Evolutionary conservation across 2,329 filamentous ascomycete genomes (phyloP).

Genomic region (Fusarium udum): DNA sequence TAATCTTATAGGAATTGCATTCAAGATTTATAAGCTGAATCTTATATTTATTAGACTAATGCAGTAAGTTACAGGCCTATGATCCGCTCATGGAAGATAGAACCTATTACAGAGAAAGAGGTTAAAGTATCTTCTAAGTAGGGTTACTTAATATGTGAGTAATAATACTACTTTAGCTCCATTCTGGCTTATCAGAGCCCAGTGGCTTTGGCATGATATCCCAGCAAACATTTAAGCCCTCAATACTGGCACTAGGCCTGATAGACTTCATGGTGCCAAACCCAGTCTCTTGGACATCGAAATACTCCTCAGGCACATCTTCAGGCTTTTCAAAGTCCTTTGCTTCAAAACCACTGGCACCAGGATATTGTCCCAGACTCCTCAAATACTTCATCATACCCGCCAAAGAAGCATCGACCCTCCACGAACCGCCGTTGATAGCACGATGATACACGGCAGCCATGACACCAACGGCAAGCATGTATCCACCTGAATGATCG

Average conservation of each 20-base stretch:
- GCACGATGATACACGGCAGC: conserved; percentile 61
- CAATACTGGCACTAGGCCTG: conserved; percentile 57
- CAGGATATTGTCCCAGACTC: conserved; percentile 61
- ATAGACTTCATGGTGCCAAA: conserved; percentile 60
- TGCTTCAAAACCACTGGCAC: conserved; percentile 53
- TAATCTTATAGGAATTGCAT: no score
- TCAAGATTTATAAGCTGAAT: no score
- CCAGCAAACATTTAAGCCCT: conserved; percentile 58
- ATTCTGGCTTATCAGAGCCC: conserved; percentile 57
- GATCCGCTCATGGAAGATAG: no score
- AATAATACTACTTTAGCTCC: conserved; percentile 31
- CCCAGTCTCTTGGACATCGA: conserved; percentile 55
- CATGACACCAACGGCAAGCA: conserved; percentile 62
- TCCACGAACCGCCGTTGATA: conserved; percentile 56
- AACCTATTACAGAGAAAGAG: no score
- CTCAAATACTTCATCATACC: conserved; percentile 65
- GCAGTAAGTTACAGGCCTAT: no score
- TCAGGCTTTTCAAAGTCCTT: conserved; percentile 44
- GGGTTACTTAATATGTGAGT: no score
- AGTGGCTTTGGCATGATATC: conserved; percentile 60
- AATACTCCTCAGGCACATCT: conserved; percentile 47
- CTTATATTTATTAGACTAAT: no score
- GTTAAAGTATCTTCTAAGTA: no score
- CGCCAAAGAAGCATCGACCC: conserved; percentile 65
- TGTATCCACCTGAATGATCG: conserved; percentile 64